phyloP scores from a whole-genome alignment of 2,329 filamentous ascomycete species.

The Diaporthe nobilis region DNA sequence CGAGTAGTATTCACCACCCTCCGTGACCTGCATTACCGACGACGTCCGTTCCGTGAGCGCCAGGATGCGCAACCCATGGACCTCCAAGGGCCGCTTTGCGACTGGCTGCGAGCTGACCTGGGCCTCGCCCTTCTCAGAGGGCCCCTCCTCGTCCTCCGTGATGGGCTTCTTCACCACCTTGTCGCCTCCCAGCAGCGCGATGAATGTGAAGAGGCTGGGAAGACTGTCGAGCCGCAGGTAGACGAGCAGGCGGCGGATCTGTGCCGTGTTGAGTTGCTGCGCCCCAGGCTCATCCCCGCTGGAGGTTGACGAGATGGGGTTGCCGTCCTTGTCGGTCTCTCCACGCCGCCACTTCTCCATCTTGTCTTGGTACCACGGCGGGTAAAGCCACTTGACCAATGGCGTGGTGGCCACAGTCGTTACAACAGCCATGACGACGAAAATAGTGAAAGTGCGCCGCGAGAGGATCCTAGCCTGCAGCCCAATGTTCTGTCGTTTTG shows the following conservation, averaged over 20 bases:
- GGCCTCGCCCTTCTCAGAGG: slow-evolving; percentile 46
- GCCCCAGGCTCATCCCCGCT: slow-evolving; percentile 45
- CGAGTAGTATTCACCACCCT: slow-evolving; percentile 79
- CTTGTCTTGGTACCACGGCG: slow-evolving; percentile 70
- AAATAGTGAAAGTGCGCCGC: slow-evolving; percentile 88
- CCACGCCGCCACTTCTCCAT: slow-evolving; percentile 76
- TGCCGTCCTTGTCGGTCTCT: slow-evolving; percentile 87
- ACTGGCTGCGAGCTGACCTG: slow-evolving; percentile 44
- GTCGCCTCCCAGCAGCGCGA: slow-evolving; percentile 77
- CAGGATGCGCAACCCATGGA: slow-evolving; percentile 87
- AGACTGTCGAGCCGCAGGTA: slow-evolving; percentile 89
- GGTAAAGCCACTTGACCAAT: slow-evolving; percentile 80
- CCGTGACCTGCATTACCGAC: slow-evolving; percentile 93
- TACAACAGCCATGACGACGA: slow-evolving; percentile 89
- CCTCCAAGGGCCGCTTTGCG: slow-evolving; percentile 70
- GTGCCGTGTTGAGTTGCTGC: slow-evolving; percentile 53
- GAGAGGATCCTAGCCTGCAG: slow-evolving; percentile 87
- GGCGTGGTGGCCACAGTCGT: slow-evolving; percentile 90
- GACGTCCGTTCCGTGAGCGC: slow-evolving; percentile 94
- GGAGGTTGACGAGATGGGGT: slow-evolving; percentile 52
- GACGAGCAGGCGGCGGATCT: slow-evolving; percentile 77
- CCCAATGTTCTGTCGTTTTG: slow-evolving; percentile 72
- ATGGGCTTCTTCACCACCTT: slow-evolving; percentile 45
- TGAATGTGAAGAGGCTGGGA: slow-evolving; percentile 84
- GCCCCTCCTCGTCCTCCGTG: slow-evolving; percentile 24